Percentiles rank a stretch among this genome's conserved stretches.
These are phyloP conservation scores for Fusarium equiseti DNA, from an alignment of 2,329 filamentous ascomycete genomes.

Conservation along the genomic window DNA sequence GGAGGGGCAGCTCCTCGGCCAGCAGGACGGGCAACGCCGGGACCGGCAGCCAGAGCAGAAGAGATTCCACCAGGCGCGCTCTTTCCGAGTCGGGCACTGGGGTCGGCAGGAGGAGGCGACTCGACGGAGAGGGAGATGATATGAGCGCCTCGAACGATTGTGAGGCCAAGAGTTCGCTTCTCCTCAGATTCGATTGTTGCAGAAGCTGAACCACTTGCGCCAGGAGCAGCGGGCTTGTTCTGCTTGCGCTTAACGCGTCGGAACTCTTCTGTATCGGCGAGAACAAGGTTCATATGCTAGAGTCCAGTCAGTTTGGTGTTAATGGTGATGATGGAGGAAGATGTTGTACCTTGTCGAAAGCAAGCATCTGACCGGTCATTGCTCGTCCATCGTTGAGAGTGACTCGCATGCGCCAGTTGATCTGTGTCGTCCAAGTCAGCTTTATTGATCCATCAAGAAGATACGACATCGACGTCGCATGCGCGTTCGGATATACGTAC, in stretches of 20 bases:
- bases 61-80: constrained; percentile 75
- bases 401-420: constrained; percentile 99
- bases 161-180: constrained; percentile 95
- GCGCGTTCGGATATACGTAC: constrained; percentile 63
- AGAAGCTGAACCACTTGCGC: constrained; percentile 69
- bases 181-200: constrained; percentile 82
- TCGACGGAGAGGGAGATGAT: constrained; percentile 97
- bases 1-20: constrained; percentile 81
- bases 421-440: constrained; percentile 65
- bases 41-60: constrained; percentile 81
- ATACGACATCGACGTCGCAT: not conserved
- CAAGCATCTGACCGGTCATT: constrained; percentile 98
- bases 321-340: not conserved
- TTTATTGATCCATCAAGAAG: not conserved
- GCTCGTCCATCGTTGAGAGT: constrained; percentile 95
- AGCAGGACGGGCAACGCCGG: constrained; percentile 90
- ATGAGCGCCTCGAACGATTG: constrained; percentile 93
- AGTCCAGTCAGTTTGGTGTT: constrained; percentile 20
- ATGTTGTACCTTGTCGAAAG: constrained; percentile 87
- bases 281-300: constrained; percentile 98
- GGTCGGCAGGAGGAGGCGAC: constrained; percentile 93
- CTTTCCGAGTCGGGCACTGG: constrained; percentile 87
- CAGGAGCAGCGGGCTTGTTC: constrained; percentile 76
- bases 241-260: constrained; percentile 89
- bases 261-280: constrained; percentile 98